Percentiles rank a stretch among this genome's conserved stretches.
Conservation (phyloP, 83 land plant genomes). For the Picea mariana region DNA sequence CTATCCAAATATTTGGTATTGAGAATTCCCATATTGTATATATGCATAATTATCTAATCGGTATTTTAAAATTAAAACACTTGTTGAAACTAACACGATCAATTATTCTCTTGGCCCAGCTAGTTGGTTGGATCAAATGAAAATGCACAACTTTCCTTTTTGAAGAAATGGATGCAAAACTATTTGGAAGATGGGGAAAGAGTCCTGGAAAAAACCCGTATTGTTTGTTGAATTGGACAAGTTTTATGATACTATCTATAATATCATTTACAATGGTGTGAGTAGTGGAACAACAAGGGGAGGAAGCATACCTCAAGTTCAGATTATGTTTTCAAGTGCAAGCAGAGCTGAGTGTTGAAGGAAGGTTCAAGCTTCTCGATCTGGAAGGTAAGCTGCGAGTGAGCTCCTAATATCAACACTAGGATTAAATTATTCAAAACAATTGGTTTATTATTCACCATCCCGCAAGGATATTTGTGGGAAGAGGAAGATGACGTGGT, state of each 20-base stretch:
- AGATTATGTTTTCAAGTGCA: too few relatives aligned
- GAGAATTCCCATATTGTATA: not conserved
- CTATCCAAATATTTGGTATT: conserved; percentile 35
- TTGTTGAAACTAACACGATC: too few relatives aligned
- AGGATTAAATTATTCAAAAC: too few relatives aligned
- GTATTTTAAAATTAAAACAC: too few relatives aligned
- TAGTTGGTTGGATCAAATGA: conserved; percentile 46
- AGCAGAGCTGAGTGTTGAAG: too few relatives aligned
- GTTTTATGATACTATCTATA: conserved; percentile 29
- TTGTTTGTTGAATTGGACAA: conserved; percentile 62
- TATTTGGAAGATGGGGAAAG: conserved; percentile 44
- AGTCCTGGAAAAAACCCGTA: conserved; percentile 44
- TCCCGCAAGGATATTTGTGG: too few relatives aligned
- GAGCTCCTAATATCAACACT: too few relatives aligned
- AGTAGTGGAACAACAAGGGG: conserved; percentile 26
- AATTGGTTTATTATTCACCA: too few relatives aligned
- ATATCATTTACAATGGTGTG: conserved; percentile 31
- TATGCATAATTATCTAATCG: too few relatives aligned
- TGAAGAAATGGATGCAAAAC: conserved; percentile 37
- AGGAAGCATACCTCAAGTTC: conserved; percentile 21
- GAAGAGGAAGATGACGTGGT: too few relatives aligned
- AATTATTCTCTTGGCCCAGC: not conserved
- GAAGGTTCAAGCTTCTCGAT: too few relatives aligned
- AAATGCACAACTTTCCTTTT: conserved; percentile 32
- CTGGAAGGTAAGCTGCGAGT: too few relatives aligned